Evolutionary conservation across 805 yeast species (phyloP).

Genomic region (Lipomyces kockii): DNA sequence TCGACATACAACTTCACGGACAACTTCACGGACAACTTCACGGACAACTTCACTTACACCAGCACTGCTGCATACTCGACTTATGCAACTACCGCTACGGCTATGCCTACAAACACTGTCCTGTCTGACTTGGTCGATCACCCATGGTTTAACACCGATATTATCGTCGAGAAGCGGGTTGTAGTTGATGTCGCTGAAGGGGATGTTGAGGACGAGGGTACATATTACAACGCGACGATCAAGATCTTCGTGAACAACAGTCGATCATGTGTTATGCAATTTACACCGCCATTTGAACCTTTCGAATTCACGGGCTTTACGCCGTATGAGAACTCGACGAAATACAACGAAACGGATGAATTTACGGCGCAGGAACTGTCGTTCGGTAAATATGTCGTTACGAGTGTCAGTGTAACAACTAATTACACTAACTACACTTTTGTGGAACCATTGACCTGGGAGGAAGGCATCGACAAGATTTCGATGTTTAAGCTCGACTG

Average conservation of each 20-base stretch:
- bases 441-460: slow-evolving; percentile 25
- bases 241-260: slow-evolving; percentile 33
- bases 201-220: slow-evolving; percentile 8
- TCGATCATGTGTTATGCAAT: slow-evolving; percentile 34
- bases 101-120: background rate
- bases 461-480: slow-evolving; percentile 33
- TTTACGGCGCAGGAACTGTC: background rate
- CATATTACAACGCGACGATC: slow-evolving; percentile 30
- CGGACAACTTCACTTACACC: slow-evolving; percentile 18
- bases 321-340: slow-evolving; percentile 13
- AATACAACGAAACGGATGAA: slow-evolving; percentile 8
- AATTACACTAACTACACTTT: slow-evolving; percentile 27
- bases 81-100: slow-evolving; percentile 16
- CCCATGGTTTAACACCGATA: slow-evolving; percentile 7
- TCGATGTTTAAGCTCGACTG: slow-evolving; percentile 34
- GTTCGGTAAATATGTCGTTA: slow-evolving; percentile 30
- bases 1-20: slow-evolving; percentile 26
- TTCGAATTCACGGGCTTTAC: slow-evolving; percentile 26
- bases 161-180: slow-evolving; percentile 5
- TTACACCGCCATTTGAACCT: slow-evolving; percentile 33
- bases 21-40: slow-evolving; percentile 28
- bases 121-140: background rate
- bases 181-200: slow-evolving; percentile 3
- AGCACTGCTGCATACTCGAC: slow-evolving; percentile 19
- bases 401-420: slow-evolving; percentile 31